Base-by-base conservation (phyloP, 352 stramenopile species). In the Globisporangium spiculum region DNA sequence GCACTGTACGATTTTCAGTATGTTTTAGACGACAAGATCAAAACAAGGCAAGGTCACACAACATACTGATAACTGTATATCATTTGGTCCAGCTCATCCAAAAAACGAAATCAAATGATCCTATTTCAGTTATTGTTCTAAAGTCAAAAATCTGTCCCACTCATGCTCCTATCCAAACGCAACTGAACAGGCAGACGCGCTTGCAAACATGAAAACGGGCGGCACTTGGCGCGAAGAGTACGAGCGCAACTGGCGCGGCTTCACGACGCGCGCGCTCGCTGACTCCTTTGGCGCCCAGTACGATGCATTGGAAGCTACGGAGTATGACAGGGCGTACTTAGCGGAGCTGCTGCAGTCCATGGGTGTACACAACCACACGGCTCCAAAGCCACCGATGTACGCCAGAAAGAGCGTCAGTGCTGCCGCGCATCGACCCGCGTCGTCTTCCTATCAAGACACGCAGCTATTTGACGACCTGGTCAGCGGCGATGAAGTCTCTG, bases 181-280 rank as follows among this genome's bases (percentile, higher is more conserved):
- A 75, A 79, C 72, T 76, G 32, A 65, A 58, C 71, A 50, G 16
- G 16, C 16, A 22, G 38, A 4, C 38, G 38, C 3, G 71, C 59
- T 63, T 56, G 20, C 27, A 52, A 24, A 38, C 60, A 18, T 36
- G 36, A 9, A 18, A 52, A 79, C 72, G 74, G 74, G 69, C 61
- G 65, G 67, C 59, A 66, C 65, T 72, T 91, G 83, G 83, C 81
- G 83, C 69, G 72, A 74, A 64, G 81, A 90, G 62, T 93, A 90
- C 38, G 84, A 91, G 73, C 76, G 76, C 56, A 63, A 87, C 53
- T 93, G 84, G 84, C 68, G 71, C 24, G n/a, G 59, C 27, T 86
- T 78, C 72, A 77, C 78, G 38, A 70, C 55, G 34, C 67, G 57
- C n/a, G 71, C 74, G 53, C 74, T 93, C 30, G 34, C 59, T 0